phyloP scores from a whole-genome alignment of 1,284 basidiomycete genomes.

The Termitomyces sp. region DNA sequence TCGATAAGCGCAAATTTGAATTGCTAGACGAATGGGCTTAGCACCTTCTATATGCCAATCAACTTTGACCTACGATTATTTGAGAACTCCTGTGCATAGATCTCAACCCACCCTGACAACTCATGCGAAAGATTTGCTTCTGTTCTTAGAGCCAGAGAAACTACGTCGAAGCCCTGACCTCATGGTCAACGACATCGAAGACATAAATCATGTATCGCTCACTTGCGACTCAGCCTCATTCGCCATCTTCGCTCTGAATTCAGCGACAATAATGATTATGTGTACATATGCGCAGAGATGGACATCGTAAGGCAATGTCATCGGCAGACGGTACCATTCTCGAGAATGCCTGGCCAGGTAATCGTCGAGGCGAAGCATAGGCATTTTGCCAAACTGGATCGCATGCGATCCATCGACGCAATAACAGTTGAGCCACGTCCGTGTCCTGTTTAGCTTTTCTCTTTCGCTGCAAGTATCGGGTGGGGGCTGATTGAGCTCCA shows the following conservation, averaged over 20 bases:
- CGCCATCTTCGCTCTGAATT: slow-evolving; percentile 34
- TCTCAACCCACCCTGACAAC: slow-evolving; percentile 32
- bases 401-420: slow-evolving; percentile 60
- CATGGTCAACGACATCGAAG: not conserved
- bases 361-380: slow-evolving; percentile 55
- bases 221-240: slow-evolving; percentile 19
- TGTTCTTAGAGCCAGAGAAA: slow-evolving; percentile 28
- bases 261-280: slow-evolving; percentile 42
- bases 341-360: slow-evolving; percentile 49
- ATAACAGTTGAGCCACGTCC: slow-evolving; percentile 67
- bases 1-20: slow-evolving; percentile 42
- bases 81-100: slow-evolving; percentile 34
- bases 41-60: not conserved
- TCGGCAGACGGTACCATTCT: slow-evolving; percentile 45
- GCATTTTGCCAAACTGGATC: slow-evolving; percentile 62
- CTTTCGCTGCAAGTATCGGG: slow-evolving; percentile 31
- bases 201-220: slow-evolving; percentile 5
- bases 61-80: slow-evolving; percentile 25
- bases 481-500: slow-evolving; percentile 44
- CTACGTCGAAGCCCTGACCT: slow-evolving; percentile 28
- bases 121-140: slow-evolving; percentile 32
- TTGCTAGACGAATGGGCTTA: slow-evolving; percentile 21
- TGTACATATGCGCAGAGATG: slow-evolving; percentile 51
- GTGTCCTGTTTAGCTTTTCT: slow-evolving; percentile 45
- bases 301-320: slow-evolving; percentile 45